Base-by-base conservation (phyloP, 441 rosid genomes). In the Gossypium gossypioides region DNA sequence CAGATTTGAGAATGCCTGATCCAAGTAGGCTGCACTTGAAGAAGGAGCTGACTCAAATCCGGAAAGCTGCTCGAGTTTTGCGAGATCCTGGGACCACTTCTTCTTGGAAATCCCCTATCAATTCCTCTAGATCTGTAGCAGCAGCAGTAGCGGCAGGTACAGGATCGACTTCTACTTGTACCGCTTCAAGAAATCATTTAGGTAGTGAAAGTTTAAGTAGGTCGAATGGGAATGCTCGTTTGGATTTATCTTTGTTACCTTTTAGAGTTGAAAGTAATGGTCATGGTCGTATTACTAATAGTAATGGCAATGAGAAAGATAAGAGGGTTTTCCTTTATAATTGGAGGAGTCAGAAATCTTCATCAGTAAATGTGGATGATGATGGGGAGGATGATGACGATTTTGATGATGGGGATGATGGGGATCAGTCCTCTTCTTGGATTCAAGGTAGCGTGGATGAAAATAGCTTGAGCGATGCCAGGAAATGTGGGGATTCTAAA, bases 51-150 rank as follows among this genome's bases (percentile, higher is more conserved):
- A 89, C 89, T 78, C 97, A 91, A 85, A 92, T 94, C 81, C 80
- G 93, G 42, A 94, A 90, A 77, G 97, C 96, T 55, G 85, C 92
- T 15, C 80, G 97, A 10, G 83, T 88, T 73, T 76, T 92, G 72
- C 87, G 99, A 61, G 99, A 94, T 85, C 97, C 99, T 9, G 97
- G 96, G 2, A 94, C 97, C 34, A 82, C 89, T 70, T 87, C 97
- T 71, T 90, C 98, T 0, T 93, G 93, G 91, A 91, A 83, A 78
- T 91, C 97, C 1, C 95, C 96, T 56, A 85, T 88, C 44, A 79
- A 77, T 76, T 82, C 96, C 7, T 86, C 97, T 62, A 85, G 94
- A 87, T 88, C 97, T 84, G 79, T 72, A 5, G 81, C 86, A 3
- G 84, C 77, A 2, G 75, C 76, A 2, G 44, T 74, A 1, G 84